Base-by-base conservation (phyloP, 2,329 filamentous ascomycete genomes). In the Byssochlamys sp. region DNA sequence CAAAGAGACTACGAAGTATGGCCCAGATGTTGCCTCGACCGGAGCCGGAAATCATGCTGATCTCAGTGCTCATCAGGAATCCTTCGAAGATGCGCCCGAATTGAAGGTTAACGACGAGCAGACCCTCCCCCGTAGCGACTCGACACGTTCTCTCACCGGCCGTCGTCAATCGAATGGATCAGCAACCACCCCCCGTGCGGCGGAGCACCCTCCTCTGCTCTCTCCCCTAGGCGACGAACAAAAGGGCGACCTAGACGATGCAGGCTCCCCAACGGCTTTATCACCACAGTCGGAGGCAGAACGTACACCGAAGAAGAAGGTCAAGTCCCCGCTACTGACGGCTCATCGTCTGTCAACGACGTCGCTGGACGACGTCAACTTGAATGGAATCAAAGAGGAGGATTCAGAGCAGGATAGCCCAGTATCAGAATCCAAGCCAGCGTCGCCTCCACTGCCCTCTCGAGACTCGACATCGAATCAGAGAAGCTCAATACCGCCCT, bases 11-110 rank as follows among this genome's bases (percentile, higher is more conserved):
- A 74, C 59, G 73, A 75, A 69, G 73, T 77, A 65, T 29, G 63
- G 56, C 54, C 54, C 50, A 50, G 48, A 58, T 54, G 55, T 56
- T 58, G 54, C 57, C 50, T 59, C 48, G 49, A n/a, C 54, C 35
- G 35, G 6, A 19, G 39, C 45, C 55, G 52, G 27, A 33, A 54
- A 61, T 61, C 59, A 56, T 45, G 52, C 52, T 57, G 33, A 52
- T 14, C 9, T 54, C 49, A 57, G 50, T 52, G 53, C n/a, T 28
- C 48, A 58, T 24, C 69, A 90, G 86, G 87, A 91, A 66, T 83
- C 82, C 14, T 95, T 95, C 68, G 90, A 95, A 75, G 90, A 96
- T 78, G 90, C 89, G 57, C 72, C 82, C 80, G 67, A 78, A 72
- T 62, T 71, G 64, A 60, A 69, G 64, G 62, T 62, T 57, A 59